These are phyloP conservation scores for Dictyophora rubrovolvata DNA, from an alignment of 768 basidiomycete species.

Conservation along the genomic window DNA sequence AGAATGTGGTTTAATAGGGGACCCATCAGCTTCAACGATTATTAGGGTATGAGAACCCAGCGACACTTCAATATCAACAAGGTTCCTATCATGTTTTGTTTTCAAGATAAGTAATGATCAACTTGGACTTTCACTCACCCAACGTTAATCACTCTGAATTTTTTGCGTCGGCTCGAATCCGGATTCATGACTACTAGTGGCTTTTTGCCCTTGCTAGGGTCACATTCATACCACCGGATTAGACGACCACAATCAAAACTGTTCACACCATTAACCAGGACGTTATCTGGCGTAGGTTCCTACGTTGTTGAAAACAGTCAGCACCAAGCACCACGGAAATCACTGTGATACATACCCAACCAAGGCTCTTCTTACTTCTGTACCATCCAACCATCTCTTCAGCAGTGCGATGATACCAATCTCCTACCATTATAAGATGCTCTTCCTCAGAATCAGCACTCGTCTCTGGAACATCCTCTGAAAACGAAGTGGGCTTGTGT, in stretches of 20 bases:
- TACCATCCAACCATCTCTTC: conserved; percentile 11
- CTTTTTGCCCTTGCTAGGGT: neutral
- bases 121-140: conserved; percentile 4
- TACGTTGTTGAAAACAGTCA: neutral
- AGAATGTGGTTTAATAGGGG: neutral
- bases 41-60: conserved; percentile 10
- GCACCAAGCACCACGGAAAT: neutral
- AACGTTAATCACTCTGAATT: conserved; percentile 12
- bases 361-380: conserved; percentile 7
- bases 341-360: neutral
- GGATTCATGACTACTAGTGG: conserved; percentile 2
- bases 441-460: conserved; percentile 1
- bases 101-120: neutral
- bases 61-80: conserved; percentile 10
- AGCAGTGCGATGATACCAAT: conserved; percentile 13
- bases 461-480: neutral
- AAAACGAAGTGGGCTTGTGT: neutral
- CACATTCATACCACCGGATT: conserved; percentile 5
- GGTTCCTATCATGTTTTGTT: neutral
- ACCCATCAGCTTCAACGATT: conserved; percentile 13
- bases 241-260: conserved; percentile 9
- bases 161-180: neutral
- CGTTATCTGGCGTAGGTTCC: conserved; percentile 11
- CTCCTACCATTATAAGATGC: conserved; percentile 10
- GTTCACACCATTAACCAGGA: conserved; percentile 10